phyloP scores from a whole-genome alignment of 1,139 yeast species.

The Hemisphaericaspora xylofermentans region DNA sequence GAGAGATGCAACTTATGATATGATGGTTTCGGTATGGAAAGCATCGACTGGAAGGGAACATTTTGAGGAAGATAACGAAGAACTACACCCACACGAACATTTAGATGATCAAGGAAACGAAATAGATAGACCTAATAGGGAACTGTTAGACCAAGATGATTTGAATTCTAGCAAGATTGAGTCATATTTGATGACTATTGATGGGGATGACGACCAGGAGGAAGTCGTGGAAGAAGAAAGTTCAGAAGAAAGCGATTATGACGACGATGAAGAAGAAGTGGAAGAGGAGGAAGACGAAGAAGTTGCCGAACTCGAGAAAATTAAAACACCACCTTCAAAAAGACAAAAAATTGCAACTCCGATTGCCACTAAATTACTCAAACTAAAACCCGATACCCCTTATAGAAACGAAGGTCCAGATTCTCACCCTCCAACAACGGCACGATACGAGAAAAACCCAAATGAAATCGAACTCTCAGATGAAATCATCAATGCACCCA shows the following conservation, averaged over 20 bases:
- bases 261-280: constrained; percentile 11
- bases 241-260: constrained; percentile 13
- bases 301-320: not conserved
- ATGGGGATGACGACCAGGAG: constrained; percentile 25
- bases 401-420: constrained; percentile 42
- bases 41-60: constrained; percentile 26
- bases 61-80: constrained; percentile 3
- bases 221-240: constrained; percentile 15
- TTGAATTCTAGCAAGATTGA: constrained; percentile 19
- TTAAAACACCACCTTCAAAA: not conserved
- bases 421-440: constrained; percentile 33
- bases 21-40: constrained; percentile 62
- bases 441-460: constrained; percentile 20
- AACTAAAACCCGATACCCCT: constrained; percentile 31
- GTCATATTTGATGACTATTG: constrained; percentile 36
- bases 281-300: constrained; percentile 13
- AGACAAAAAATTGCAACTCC: constrained; percentile 5
- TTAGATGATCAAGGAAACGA: constrained; percentile 8
- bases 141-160: constrained; percentile 7
- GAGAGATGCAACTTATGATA: constrained; percentile 73
- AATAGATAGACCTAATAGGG: constrained; percentile 9
- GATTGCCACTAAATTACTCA: constrained; percentile 17
- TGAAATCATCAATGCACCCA: constrained; percentile 42
- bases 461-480: constrained; percentile 36
- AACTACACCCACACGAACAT: not conserved